Evolutionary conservation across 2,329 filamentous ascomycete genomes (phyloP).

Genomic region (Diaporthe capsici): DNA sequence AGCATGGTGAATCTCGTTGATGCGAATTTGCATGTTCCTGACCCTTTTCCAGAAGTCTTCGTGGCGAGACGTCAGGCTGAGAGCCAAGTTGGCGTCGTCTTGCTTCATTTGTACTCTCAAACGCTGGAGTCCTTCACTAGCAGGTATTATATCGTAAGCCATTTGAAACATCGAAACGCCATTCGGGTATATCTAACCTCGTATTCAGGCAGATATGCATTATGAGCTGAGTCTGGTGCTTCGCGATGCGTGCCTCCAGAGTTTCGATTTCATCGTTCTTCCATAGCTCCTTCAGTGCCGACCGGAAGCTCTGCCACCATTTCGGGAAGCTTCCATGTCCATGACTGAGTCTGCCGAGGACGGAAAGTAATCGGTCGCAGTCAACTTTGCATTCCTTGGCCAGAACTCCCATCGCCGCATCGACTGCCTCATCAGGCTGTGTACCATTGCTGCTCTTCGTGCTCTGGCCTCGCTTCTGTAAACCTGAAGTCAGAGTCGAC

Average conservation of each 20-base stretch:
- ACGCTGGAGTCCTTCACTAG: too few species aligned
- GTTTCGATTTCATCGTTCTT: neutral
- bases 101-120: slow-evolving; percentile 1
- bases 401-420: neutral
- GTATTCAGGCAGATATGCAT: neutral
- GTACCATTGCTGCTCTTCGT: neutral
- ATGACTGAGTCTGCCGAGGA: neutral
- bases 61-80: neutral
- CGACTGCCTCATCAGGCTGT: neutral
- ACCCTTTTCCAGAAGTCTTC: neutral
- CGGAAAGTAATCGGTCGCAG: neutral
- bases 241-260: neutral
- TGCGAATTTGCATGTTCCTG: neutral
- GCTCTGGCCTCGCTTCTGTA: neutral
- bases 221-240: slow-evolving; percentile 1
- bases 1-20: neutral
- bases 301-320: slow-evolving; percentile 12
- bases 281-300: slow-evolving; percentile 11
- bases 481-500: neutral
- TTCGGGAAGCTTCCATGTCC: neutral
- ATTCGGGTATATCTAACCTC: neutral
- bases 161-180: too few species aligned
- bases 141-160: too few species aligned
- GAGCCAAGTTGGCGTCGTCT: neutral
- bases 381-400: neutral